Base-by-base conservation (phyloP, 2,329 filamentous ascomycete species). In the Thyridium curvatum region DNA sequence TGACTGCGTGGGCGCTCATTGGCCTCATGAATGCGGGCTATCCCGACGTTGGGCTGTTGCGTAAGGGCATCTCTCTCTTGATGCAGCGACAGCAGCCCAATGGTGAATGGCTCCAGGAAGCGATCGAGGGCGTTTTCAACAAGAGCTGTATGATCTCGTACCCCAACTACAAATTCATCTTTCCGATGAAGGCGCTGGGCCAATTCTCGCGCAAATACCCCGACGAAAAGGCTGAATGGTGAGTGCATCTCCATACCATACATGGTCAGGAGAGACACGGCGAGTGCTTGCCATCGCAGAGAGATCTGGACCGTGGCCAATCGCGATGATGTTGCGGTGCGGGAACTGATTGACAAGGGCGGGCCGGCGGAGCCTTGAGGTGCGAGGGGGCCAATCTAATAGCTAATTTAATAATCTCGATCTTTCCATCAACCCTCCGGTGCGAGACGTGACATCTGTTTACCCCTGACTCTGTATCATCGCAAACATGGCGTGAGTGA, bases 111-210 rank as follows among this genome's bases (percentile, higher is more conserved):
- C 59, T 86, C 49, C 90, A 96, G 58, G 93, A 97, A 62, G 83
- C 85, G 1, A 97, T 98, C 52, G 93, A 98, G 61, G 93, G 93
- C 2, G 93, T 98, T 10, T 98, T 98, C 66, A 98, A 98, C 66
- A 95, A 96, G 69, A 93, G 83, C 54, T 97, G 91, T 71, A 97
- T 96, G 88, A 98, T 98, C 48, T 93, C 88, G 1, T 98, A 98
- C 56, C 91, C 91, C 32, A 98, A 98, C 69, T 98, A 98, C 72
- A 98, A 97, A 69, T 93, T 95, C 60, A 86, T 84, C 42, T 98
- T 96, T 63, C 82, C 91, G 2, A 85, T 97, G 58, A 94, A 93
- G 66, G 93, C 93, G 2, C 61, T 98, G 47, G 93, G 93, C 6
- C 84, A 96, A 78, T 98, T 88, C 69, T 79, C 84, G 4, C 74